Base-by-base conservation (phyloP, 2,329 filamentous ascomycete genomes). In the Epichloe elymi region DNA sequence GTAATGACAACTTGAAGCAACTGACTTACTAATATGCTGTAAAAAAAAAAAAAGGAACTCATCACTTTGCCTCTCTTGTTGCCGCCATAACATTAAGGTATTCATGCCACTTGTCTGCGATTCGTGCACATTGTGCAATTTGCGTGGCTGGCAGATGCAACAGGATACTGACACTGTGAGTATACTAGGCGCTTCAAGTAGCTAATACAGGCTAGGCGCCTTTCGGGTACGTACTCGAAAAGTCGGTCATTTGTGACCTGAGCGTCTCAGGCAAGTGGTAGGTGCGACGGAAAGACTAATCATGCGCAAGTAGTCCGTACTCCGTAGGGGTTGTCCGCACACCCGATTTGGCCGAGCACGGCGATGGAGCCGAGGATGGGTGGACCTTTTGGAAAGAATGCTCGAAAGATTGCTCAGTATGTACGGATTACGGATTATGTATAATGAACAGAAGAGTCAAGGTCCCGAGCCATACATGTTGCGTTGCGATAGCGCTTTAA, bases 41-140 rank as follows among this genome's bases (percentile, higher is more conserved):
- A 30, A 30, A 30, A 10, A 30, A 10, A 30, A 26, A 7, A 26
- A 30, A 30, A 0, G 26, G 12, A 38, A 1, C 49, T 38, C 26
- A 37, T 26, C 15, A 19, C 20, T 15, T 15, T n/a, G 20, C 33
- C 4, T n/a, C 36, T 47, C n/a, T 40, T 19, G 49, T 30, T 30
- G 26, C 3, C 30, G 30, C 30, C 30, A 26, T 3, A 26, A 26
- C 7, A 26, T 1, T 4, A 30, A 30, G 30, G 30, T 30, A 11
- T 30, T 30, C 30, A 30, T 30, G n/a, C 43, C 17, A 42, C 43
- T 37, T 37, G 41, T 17, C 46, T 42, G 44, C 53, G 53, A 54
- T 46, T 54, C 51, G 53, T 54, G 53, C 36, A 47, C 46, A 39
- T 39, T 12, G 46, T 44, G 53, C 23, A 45, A 50, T 49, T 52